These are phyloP conservation scores for Ceratobasidium sp. DNA, from an alignment of 1,284 basidiomycete species.

Conservation along the genomic window DNA sequence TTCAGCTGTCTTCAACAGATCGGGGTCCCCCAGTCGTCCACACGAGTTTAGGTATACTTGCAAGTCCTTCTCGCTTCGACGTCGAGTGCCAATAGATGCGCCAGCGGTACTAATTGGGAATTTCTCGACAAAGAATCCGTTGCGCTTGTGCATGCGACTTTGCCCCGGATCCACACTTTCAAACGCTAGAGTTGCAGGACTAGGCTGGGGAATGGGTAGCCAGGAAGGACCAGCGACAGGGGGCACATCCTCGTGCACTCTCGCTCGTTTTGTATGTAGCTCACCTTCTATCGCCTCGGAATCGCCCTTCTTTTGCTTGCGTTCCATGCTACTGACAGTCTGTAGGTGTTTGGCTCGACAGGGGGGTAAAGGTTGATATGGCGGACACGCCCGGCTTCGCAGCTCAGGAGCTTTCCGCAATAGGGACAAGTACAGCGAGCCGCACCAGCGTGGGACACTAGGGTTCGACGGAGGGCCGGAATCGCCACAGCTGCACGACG, in stretches of 20 bases:
- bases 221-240: constrained; percentile 6
- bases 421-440: neutral
- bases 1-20: neutral
- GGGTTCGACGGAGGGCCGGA: neutral
- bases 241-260: neutral
- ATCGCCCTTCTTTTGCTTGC: neutral
- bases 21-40: neutral
- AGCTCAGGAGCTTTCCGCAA: neutral
- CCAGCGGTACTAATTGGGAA: constrained; percentile 18
- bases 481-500: neutral
- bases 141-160: neutral
- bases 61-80: neutral
- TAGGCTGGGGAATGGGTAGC: neutral
- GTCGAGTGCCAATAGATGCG: constrained; percentile 1
- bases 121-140: constrained; percentile 7
- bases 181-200: no score
- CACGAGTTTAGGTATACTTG: neutral
- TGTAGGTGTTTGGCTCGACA: neutral
- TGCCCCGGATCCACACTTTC: no score
- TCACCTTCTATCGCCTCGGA: neutral
- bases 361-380: neutral
- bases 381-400: neutral
- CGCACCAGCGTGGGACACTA: neutral
- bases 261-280: neutral
- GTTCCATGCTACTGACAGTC: no score